A percentile compares a stretch with the other conserved stretches of the same genome.
These are phyloP conservation scores for Leucosporidium scottii DNA, from an alignment of 768 basidiomycete species.

Conservation along the genomic window DNA sequence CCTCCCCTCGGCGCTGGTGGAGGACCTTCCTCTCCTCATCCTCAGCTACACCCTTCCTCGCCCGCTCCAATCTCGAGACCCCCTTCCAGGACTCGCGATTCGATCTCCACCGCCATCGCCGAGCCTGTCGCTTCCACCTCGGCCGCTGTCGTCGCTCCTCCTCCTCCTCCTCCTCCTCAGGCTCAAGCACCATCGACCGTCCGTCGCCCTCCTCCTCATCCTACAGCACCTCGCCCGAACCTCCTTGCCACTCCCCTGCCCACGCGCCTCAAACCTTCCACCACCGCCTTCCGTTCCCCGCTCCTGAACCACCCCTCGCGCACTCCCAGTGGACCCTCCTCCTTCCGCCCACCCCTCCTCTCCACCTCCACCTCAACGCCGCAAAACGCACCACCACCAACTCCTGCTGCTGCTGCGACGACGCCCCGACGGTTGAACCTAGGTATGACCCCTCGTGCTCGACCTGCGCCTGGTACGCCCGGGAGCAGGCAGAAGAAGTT, in stretches of 20 bases:
- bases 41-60: too few species aligned
- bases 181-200: neutral
- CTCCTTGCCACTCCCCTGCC: neutral
- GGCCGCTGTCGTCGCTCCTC: neutral
- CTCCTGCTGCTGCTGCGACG: too few species aligned
- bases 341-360: slow-evolving; percentile 14
- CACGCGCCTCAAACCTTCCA: neutral
- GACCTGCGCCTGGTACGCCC: neutral
- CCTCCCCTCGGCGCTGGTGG: too few species aligned
- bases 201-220: neutral
- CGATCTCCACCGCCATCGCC: neutral
- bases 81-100: neutral
- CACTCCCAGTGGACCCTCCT: neutral
- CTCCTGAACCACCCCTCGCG: neutral
- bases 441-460: slow-evolving; percentile 29
- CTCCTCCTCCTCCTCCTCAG: neutral
- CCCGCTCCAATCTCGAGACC: neutral
- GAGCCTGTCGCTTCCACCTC: neutral
- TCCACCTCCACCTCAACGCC: neutral
- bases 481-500: slow-evolving; percentile 26
- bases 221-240: neutral
- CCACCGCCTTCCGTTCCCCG: neutral
- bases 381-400: neutral
- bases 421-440: slow-evolving; percentile 23
- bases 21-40: too few species aligned